Conservation (phyloP, 805 yeast genomes). For the Myxozyma neotropica region DNA sequence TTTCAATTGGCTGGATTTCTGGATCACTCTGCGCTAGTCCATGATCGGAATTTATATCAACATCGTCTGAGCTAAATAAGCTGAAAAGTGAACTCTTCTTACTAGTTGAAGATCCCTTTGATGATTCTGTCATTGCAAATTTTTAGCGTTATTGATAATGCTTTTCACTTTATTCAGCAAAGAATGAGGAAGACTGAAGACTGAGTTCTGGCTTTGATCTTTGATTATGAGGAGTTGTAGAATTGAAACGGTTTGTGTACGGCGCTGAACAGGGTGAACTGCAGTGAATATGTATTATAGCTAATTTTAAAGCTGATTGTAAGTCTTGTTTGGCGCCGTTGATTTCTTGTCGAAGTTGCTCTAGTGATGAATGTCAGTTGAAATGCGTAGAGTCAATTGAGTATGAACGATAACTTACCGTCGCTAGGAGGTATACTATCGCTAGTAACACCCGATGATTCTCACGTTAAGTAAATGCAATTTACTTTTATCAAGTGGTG, state of each 20-base stretch:
- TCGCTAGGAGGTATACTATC: neutral
- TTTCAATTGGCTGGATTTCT: too few species aligned
- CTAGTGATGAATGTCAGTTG: neutral
- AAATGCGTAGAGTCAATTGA: neutral
- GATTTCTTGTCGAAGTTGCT: conserved; percentile 2
- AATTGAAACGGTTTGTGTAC: too few species aligned
- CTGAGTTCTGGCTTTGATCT: too few species aligned
- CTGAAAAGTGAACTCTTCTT: neutral
- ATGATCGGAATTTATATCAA: neutral
- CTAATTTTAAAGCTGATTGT: neutral
- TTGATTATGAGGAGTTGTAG: too few species aligned
- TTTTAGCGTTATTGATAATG: neutral
- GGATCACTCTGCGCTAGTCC: neutral
- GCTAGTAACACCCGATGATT: neutral
- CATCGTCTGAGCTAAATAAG: neutral
- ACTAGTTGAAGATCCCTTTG: too few species aligned
- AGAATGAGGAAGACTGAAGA: neutral
- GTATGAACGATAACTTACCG: neutral
- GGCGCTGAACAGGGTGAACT: too few species aligned
- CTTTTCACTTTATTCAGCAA: neutral
- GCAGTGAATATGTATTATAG: too few species aligned
- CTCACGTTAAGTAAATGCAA: too few species aligned
- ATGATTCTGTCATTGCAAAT: too few species aligned
- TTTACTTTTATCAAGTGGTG: neutral
- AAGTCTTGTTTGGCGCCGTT: conserved; percentile 1